Percentiles rank a stretch among this genome's conserved stretches.
These are phyloP conservation scores for Endocalyx cinctus DNA, from an alignment of 2,329 filamentous ascomycete genomes.

Conservation along the genomic window DNA sequence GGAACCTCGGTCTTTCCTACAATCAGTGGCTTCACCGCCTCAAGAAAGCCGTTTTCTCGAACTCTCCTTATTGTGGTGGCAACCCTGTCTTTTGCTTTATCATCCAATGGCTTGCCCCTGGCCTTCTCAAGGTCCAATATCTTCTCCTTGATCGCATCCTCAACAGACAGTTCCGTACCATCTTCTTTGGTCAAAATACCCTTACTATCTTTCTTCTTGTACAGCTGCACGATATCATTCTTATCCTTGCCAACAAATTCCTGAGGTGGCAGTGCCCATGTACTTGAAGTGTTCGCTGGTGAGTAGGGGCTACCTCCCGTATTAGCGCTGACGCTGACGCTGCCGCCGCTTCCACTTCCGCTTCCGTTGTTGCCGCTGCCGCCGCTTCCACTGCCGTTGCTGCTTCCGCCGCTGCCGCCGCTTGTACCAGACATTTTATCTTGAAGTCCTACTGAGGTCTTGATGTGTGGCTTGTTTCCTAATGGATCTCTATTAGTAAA, in stretches of 20 bases:
- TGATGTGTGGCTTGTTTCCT: too few relatives aligned
- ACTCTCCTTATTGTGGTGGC: neutral
- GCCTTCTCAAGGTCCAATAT: slow-evolving; percentile 9
- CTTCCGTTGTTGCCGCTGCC: too few relatives aligned
- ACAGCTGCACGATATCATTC: slow-evolving; percentile 1
- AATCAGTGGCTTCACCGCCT: slow-evolving; percentile 10
- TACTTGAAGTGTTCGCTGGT: too few relatives aligned
- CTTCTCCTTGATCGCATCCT: slow-evolving; percentile 11
- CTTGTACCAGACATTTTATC: too few relatives aligned
- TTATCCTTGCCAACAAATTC: slow-evolving; percentile 10
- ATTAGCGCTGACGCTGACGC: too few relatives aligned
- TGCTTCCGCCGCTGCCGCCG: too few relatives aligned
- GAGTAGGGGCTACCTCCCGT: too few relatives aligned
- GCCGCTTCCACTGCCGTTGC: too few relatives aligned
- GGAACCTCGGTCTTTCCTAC: slow-evolving; percentile 11
- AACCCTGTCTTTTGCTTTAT: slow-evolving; percentile 9
- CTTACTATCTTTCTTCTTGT: slow-evolving; percentile 1
- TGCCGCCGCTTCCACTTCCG: too few relatives aligned
- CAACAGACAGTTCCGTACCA: slow-evolving; percentile 10
- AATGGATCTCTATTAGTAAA: too few relatives aligned
- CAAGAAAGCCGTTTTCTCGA: slow-evolving; percentile 13
- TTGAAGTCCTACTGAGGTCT: too few relatives aligned
- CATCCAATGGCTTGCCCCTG: neutral
- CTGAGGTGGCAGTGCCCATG: too few relatives aligned
- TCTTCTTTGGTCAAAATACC: neutral